These are phyloP conservation scores for Protomyces macrosporus DNA, from an alignment of 1,139 yeast species.

Conservation along the genomic window DNA sequence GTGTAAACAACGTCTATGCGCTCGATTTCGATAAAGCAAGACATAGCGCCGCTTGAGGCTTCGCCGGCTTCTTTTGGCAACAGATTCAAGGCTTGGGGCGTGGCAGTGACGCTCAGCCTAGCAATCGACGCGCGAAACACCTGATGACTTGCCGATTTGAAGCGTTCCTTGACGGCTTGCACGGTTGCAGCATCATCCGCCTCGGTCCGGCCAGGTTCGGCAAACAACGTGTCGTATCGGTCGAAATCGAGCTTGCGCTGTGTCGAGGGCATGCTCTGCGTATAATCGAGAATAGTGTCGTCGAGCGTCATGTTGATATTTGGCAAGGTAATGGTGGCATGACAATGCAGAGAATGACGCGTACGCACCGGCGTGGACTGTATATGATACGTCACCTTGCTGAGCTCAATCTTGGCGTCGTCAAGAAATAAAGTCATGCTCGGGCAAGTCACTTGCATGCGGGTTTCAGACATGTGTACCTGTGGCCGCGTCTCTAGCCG, in stretches of 20 bases:
- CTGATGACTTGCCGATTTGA: background rate
- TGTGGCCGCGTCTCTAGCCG: background rate
- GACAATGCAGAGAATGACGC: too few species aligned
- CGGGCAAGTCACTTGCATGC: too few species aligned
- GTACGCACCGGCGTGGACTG: too few species aligned
- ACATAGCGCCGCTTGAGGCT: background rate
- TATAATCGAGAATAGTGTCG: background rate
- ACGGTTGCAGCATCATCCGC: background rate
- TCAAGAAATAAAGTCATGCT: too few species aligned
- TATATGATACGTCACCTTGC: too few species aligned
- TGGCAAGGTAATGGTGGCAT: too few species aligned
- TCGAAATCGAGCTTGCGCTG: constrained; percentile 10
- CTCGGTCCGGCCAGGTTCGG: background rate
- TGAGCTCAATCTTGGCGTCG: too few species aligned
- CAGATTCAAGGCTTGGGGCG: background rate
- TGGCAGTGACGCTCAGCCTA: background rate
- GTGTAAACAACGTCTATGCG: background rate
- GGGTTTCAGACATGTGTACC: too few species aligned
- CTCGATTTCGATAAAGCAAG: background rate
- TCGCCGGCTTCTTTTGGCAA: background rate
- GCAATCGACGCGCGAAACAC: constrained; percentile 10
- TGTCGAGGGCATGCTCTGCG: background rate
- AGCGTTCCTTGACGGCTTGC: constrained; percentile 8
- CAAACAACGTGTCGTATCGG: constrained; percentile 11
- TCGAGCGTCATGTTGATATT: too few species aligned